These are phyloP conservation scores for Nigrospora osmanthi DNA, from an alignment of 2,329 filamentous ascomycete species.

Conservation along the genomic window DNA sequence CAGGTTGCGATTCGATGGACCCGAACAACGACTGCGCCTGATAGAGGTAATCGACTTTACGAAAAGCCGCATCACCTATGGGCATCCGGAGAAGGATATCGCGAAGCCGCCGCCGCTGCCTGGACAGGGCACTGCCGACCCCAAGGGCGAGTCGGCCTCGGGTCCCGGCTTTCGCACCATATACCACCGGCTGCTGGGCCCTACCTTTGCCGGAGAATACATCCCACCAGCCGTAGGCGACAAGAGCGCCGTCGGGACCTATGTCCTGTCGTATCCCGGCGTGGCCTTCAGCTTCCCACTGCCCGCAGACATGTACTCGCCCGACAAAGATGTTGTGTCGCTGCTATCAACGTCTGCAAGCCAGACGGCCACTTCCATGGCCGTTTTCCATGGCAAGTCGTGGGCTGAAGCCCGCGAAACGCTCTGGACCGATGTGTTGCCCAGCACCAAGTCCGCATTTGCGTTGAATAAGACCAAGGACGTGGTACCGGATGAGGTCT, in stretches of 20 bases:
- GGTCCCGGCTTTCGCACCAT: constrained; percentile 82
- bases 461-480: constrained; percentile 67
- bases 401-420: constrained; percentile 77
- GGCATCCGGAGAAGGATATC: constrained; percentile 55
- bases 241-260: constrained; percentile 57
- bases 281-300: constrained; percentile 89
- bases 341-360: constrained; percentile 73
- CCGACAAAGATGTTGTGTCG: constrained; percentile 73
- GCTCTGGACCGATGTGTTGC: constrained; percentile 68
- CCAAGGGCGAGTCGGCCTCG: constrained; percentile 22
- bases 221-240: constrained; percentile 52
- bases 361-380: constrained; percentile 75
- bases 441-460: constrained; percentile 65
- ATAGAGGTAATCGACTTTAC: constrained; percentile 90
- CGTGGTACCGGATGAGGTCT: constrained; percentile 80
- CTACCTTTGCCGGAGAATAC: constrained; percentile 91
- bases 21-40: constrained; percentile 82
- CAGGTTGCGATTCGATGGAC: constrained; percentile 85
- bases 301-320: constrained; percentile 64
- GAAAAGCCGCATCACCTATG: constrained; percentile 77
- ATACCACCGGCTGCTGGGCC: constrained; percentile 88
- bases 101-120: constrained; percentile 50
- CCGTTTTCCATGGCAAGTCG: constrained; percentile 81
- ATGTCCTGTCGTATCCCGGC: constrained; percentile 89
- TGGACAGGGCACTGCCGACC: constrained; percentile 13